These are phyloP conservation scores for Verticillium dahliae DNA, from an alignment of 2,329 filamentous ascomycete species.

Conservation along the genomic window DNA sequence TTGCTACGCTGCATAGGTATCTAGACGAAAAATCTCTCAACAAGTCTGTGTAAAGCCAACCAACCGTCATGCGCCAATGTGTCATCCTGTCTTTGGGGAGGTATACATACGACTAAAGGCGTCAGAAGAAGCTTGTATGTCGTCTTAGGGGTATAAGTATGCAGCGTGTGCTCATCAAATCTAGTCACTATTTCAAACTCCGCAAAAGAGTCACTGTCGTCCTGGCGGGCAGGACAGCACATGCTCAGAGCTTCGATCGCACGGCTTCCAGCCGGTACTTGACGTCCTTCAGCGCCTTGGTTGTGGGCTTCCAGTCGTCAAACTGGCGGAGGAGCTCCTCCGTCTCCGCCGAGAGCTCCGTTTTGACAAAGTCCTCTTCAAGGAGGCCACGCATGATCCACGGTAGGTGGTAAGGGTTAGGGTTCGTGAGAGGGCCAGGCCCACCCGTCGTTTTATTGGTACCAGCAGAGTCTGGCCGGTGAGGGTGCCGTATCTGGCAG, in stretches of 20 bases:
- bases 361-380: constrained; percentile 86
- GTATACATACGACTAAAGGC: no score
- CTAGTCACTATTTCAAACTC: background rate
- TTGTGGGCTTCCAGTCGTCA: constrained; percentile 86
- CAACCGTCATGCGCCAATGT: no score
- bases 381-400: constrained; percentile 93
- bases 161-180: no score
- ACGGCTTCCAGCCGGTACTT: constrained; percentile 92
- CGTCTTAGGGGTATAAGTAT: no score
- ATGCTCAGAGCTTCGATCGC: constrained; percentile 65
- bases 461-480: constrained; percentile 8
- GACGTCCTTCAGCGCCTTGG: constrained; percentile 90
- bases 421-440: constrained; percentile 31
- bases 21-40: no score
- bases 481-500: constrained; percentile 15
- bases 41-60: no score
- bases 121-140: no score
- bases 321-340: constrained; percentile 77
- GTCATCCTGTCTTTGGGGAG: no score
- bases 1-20: no score
- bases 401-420: constrained; percentile 85
- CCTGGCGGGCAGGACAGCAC: background rate
- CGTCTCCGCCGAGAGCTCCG: constrained; percentile 70
- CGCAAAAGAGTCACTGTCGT: background rate
- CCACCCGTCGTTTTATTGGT: background rate